Evolutionary conservation across 2,329 filamentous ascomycete species (phyloP).

Genomic region (Paecilomyces dactylethromorphus): DNA sequence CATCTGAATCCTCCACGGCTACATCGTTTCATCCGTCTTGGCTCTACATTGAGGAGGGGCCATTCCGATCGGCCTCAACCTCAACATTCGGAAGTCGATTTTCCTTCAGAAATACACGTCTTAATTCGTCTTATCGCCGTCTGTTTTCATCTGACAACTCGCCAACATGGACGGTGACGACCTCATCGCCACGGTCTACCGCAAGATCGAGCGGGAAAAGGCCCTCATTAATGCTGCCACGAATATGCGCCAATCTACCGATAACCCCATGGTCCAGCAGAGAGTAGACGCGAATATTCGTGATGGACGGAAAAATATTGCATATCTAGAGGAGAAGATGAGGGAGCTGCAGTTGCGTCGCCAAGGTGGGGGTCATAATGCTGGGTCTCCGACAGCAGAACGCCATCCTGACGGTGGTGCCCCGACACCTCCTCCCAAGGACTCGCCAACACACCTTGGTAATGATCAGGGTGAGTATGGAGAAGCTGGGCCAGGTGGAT

Average conservation of each 20-base stretch:
- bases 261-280: constrained; percentile 85
- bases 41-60: neutral
- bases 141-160: constrained; percentile 8
- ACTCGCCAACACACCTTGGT: constrained; percentile 47
- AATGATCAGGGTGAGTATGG: constrained; percentile 60
- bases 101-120: neutral
- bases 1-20: neutral
- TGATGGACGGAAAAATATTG: constrained; percentile 85
- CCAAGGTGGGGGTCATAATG: constrained; percentile 20
- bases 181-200: constrained; percentile 71
- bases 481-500: constrained; percentile 44
- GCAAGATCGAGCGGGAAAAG: constrained; percentile 97
- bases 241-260: constrained; percentile 90
- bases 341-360: constrained; percentile 79
- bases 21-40: neutral
- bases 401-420: constrained; percentile 40
- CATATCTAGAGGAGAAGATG: constrained; percentile 91
- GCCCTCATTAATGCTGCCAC: constrained; percentile 89
- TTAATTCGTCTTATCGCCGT: neutral
- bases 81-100: neutral
- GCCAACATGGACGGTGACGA: constrained; percentile 54
- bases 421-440: constrained; percentile 69
- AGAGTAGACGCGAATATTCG: constrained; percentile 90
- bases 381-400: constrained; percentile 39
- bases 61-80: neutral